Evolutionary conservation across 176 grass and related monocot genomes (phyloP).

Genomic region (Sorghum bicolor): Sorghum_bicolor_NCBIv3 NC_012877.2:62628001-62628500

Average conservation of each 20-base stretch:
- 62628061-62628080: slow-evolving; percentile 50
- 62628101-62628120: slow-evolving; percentile 66
- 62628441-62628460: slow-evolving; percentile 76
- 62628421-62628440: slow-evolving; percentile 84
- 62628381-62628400: slow-evolving; percentile 83
- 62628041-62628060: slow-evolving; percentile 68
- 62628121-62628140: slow-evolving; percentile 70
- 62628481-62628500: slow-evolving; percentile 42
- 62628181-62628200: slow-evolving; percentile 71
- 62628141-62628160: slow-evolving; percentile 91
- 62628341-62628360: slow-evolving; percentile 86
- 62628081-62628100: slow-evolving; percentile 84
- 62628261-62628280: slow-evolving; percentile 55
- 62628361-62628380: slow-evolving; percentile 88
- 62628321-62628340: slow-evolving; percentile 81
- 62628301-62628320: slow-evolving; percentile 55
- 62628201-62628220: slow-evolving; percentile 33
- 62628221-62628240: too few species aligned
- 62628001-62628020: slow-evolving; percentile 50
- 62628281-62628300: slow-evolving; percentile 77
- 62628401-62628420: slow-evolving; percentile 83
- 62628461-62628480: slow-evolving; percentile 66
- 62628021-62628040: slow-evolving; percentile 78
- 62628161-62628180: slow-evolving; percentile 74
- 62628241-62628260: not conserved